Conservation (phyloP, 371 early-diverging fungal genomes). For the Circinella minor region DNA sequence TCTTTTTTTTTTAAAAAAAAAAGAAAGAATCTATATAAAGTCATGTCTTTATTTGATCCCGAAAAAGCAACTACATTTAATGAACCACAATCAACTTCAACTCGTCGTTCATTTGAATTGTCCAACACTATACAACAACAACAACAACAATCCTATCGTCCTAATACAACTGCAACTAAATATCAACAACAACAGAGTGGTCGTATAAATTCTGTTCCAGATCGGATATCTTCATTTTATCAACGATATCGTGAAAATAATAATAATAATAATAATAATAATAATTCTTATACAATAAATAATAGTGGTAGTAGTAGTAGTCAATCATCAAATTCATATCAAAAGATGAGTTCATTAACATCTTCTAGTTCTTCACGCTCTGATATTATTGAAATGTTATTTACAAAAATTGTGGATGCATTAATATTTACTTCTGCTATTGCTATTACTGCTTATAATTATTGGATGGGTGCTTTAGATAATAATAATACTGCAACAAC, state of each 20-base stretch:
- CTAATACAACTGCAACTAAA: too few relatives aligned
- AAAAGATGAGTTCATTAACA: conserved; percentile 2
- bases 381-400: conserved; percentile 30
- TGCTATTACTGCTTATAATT: conserved; percentile 46
- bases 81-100: not conserved
- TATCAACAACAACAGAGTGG: not conserved
- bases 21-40: not conserved
- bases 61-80: not conserved
- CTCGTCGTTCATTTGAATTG: conserved; percentile 1
- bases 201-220: not conserved
- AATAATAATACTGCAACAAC: not conserved
- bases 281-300: too few relatives aligned
- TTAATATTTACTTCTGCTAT: conserved; percentile 53
- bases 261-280: too few relatives aligned
- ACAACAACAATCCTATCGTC: not conserved
- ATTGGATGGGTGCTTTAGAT: conserved; percentile 38
- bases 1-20: conserved; percentile 1
- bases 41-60: conserved; percentile 6
- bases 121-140: not conserved
- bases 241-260: conserved; percentile 2
- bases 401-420: conserved; percentile 42
- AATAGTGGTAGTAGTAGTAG: too few relatives aligned
- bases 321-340: conserved; percentile 1
- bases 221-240: conserved; percentile 8
- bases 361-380: not conserved